Percentiles rank a stretch among this genome's conserved stretches.
phyloP scores from a whole-genome alignment of 176 grass and related monocot species.

The Poa pratensis region DNA sequence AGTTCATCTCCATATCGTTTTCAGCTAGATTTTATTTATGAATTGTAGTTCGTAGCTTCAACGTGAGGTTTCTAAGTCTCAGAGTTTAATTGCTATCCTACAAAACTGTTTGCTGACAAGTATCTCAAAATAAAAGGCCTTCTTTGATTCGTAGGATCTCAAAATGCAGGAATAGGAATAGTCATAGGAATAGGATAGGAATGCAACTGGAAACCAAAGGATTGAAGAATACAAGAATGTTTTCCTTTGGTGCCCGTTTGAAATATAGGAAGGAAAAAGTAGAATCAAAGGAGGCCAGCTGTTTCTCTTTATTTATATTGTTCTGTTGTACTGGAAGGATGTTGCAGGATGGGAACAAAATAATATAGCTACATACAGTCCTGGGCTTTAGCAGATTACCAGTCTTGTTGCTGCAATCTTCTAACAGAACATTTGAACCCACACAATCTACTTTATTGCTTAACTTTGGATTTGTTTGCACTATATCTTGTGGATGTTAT shows the following conservation, averaged over 20 bases:
- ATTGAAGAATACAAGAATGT: too few relatives aligned
- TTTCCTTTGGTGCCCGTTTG: too few relatives aligned
- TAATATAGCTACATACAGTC: neutral
- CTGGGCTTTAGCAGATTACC: neutral
- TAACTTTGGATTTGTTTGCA: conserved; percentile 2
- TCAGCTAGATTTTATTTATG: neutral
- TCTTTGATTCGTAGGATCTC: too few relatives aligned
- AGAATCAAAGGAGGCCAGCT: too few relatives aligned
- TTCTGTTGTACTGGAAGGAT: neutral
- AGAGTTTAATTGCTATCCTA: neutral
- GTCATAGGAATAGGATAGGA: too few relatives aligned
- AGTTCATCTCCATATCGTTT: neutral
- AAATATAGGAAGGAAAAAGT: too few relatives aligned
- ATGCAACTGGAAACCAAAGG: too few relatives aligned
- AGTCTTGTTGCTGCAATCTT: neutral
- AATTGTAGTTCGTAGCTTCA: neutral
- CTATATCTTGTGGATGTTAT: neutral
- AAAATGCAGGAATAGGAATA: too few relatives aligned
- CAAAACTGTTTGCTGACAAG: neutral
- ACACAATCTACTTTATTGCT: neutral
- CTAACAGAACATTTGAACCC: conserved; percentile 15
- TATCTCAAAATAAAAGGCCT: neutral
- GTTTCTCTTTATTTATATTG: too few relatives aligned
- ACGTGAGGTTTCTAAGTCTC: neutral
- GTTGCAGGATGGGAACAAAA: neutral